Conservation (phyloP, 371 early-diverging fungal species). For the Apophysomyces ossiformis region DNA sequence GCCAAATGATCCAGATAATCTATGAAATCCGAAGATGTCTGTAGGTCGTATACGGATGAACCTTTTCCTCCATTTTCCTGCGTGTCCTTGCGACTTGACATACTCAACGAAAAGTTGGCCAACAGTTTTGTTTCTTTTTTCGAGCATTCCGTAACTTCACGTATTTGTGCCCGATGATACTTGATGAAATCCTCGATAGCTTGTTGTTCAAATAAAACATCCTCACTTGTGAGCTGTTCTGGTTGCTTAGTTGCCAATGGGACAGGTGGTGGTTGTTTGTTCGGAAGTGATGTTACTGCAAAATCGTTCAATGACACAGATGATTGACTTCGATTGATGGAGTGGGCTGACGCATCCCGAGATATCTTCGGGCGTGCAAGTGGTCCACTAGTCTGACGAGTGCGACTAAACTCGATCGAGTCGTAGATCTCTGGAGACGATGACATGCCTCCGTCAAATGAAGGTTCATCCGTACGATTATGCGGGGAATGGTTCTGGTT, state of each 20-base stretch:
- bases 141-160: conserved; percentile 77
- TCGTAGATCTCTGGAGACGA: conserved; percentile 4
- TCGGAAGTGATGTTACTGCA: not conserved
- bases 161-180: conserved; percentile 81
- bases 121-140: conserved; percentile 84
- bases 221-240: conserved; percentile 16
- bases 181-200: conserved; percentile 75
- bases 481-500: not conserved
- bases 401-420: not conserved
- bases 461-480: not conserved
- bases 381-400: conserved; percentile 13
- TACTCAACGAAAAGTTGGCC: conserved; percentile 67
- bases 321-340: conserved; percentile 13
- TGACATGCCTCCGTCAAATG: conserved; percentile 1
- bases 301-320: conserved; percentile 20
- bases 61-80: conserved; percentile 23
- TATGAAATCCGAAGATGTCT: conserved; percentile 27
- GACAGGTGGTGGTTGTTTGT: not conserved
- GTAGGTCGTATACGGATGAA: conserved; percentile 22
- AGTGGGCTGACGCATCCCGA: not conserved
- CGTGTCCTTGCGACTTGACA: conserved; percentile 40
- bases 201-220: conserved; percentile 30
- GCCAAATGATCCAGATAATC: conserved; percentile 62
- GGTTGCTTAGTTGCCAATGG: conserved; percentile 11
- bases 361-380: conserved; percentile 19